Evolutionary conservation across 1,284 basidiomycete genomes (phyloP).

Genomic region (Cystobasidiaceae sp.): DNA sequence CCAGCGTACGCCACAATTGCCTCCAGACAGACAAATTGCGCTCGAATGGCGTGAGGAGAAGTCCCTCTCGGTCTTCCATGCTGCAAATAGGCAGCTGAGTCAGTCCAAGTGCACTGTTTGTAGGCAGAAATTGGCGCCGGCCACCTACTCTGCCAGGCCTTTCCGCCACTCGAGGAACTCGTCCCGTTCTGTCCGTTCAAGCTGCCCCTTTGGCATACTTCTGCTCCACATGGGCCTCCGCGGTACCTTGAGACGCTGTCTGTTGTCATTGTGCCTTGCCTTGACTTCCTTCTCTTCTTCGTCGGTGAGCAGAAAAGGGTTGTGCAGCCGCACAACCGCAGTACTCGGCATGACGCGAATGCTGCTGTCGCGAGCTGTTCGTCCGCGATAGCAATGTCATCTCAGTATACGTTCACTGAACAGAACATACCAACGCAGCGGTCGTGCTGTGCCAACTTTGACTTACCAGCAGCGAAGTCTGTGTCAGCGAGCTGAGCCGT

Average conservation of each 20-base stretch:
- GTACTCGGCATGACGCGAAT: constrained; percentile 76
- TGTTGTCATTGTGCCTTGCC: constrained; percentile 67
- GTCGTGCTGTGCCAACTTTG: no score
- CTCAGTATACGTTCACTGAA: no score
- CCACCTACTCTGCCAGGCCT: constrained; percentile 73
- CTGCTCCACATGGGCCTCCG: constrained; percentile 76
- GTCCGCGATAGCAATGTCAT: no score
- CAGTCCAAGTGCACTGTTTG: background rate
- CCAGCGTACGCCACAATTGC: constrained; percentile 89
- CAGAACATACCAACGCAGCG: no score
- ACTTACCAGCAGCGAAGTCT: constrained; percentile 90
- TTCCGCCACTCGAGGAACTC: constrained; percentile 86
- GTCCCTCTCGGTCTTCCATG: constrained; percentile 65
- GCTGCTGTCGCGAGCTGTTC: constrained; percentile 74
- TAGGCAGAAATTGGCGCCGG: no score
- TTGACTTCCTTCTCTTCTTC: constrained; percentile 74
- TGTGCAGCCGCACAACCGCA: constrained; percentile 53
- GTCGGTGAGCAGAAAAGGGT: constrained; percentile 80
- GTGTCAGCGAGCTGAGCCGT: constrained; percentile 90
- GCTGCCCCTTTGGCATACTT: constrained; percentile 63
- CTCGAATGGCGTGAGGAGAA: constrained; percentile 89
- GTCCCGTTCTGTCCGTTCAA: constrained; percentile 81
- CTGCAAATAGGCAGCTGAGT: constrained; percentile 48
- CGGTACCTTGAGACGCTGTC: constrained; percentile 70
- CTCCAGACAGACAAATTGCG: constrained; percentile 95